Evolutionary conservation across 805 yeast genomes (phyloP).

Genomic region (Kluyveromyces dobzhanskii): DNA sequence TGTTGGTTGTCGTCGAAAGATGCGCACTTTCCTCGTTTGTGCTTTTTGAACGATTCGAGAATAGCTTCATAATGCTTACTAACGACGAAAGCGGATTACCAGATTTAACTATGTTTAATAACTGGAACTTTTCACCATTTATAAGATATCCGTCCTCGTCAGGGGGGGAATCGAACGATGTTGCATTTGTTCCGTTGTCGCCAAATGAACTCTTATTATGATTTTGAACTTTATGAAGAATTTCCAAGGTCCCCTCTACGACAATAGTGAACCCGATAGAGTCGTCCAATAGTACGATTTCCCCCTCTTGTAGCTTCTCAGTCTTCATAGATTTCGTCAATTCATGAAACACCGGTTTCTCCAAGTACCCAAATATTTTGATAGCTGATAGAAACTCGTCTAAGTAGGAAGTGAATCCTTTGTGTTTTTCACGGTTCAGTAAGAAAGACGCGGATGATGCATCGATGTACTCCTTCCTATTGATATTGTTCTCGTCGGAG

Average conservation of each 20-base stretch:
- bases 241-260: slow-evolving; percentile 83
- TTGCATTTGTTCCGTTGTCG: slow-evolving; percentile 20
- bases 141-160: slow-evolving; percentile 28
- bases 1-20: neutral
- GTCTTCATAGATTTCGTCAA: slow-evolving; percentile 88
- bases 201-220: slow-evolving; percentile 5
- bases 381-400: slow-evolving; percentile 89
- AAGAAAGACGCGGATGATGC: slow-evolving; percentile 3
- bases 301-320: slow-evolving; percentile 69
- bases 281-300: slow-evolving; percentile 63
- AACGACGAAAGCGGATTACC: slow-evolving; percentile 84
- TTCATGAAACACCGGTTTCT: slow-evolving; percentile 84
- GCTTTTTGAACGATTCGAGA: slow-evolving; percentile 32
- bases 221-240: slow-evolving; percentile 49
- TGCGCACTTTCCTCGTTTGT: neutral
- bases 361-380: slow-evolving; percentile 89
- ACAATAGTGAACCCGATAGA: slow-evolving; percentile 83
- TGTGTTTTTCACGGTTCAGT: slow-evolving; percentile 1
- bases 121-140: slow-evolving; percentile 57
- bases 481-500: neutral
- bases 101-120: slow-evolving; percentile 69
- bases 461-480: slow-evolving; percentile 2
- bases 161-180: slow-evolving; percentile 29
- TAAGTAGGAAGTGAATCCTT: slow-evolving; percentile 50
- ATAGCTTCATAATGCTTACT: slow-evolving; percentile 68